A percentile compares a stretch with the other conserved stretches of the same genome.
Conservation (phyloP, 331 rosid genomes). For the Ulmus americana region DNA sequence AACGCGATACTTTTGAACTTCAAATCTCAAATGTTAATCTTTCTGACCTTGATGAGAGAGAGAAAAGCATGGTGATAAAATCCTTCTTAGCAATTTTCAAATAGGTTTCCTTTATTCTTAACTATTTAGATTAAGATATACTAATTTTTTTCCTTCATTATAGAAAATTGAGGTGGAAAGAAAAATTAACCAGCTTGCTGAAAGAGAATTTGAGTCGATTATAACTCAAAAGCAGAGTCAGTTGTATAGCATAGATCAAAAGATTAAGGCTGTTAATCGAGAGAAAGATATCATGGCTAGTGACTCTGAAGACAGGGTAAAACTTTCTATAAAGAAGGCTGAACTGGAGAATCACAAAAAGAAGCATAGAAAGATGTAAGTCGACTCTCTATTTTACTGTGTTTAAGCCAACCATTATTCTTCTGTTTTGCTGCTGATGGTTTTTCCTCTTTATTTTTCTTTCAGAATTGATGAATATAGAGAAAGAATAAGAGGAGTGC, state of each 20-base stretch:
- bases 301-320: constrained; percentile 69
- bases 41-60: constrained; percentile 70
- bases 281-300: constrained; percentile 58
- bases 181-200: constrained; percentile 57
- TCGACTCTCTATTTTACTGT: constrained; percentile 18
- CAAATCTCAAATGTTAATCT: constrained; percentile 46
- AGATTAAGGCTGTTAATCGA: constrained; percentile 47
- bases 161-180: constrained; percentile 68
- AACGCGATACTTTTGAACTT: constrained; percentile 50
- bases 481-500: constrained; percentile 72
- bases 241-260: constrained; percentile 51
- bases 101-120: constrained; percentile 2
- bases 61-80: constrained; percentile 61
- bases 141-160: constrained; percentile 8
- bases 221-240: constrained; percentile 57
- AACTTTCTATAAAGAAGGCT: constrained; percentile 44
- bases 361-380: constrained; percentile 70
- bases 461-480: constrained; percentile 69
- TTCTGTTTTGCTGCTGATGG: constrained; percentile 19
- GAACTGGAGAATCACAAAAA: constrained; percentile 58
- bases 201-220: constrained; percentile 65
- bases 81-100: constrained; percentile 23
- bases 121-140: neutral
- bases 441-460: constrained; percentile 22
- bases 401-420: constrained; percentile 11